Conservation (phyloP, 495 filamentous ascomycete species). For the Hypomontagnella monticulosa region DNA sequence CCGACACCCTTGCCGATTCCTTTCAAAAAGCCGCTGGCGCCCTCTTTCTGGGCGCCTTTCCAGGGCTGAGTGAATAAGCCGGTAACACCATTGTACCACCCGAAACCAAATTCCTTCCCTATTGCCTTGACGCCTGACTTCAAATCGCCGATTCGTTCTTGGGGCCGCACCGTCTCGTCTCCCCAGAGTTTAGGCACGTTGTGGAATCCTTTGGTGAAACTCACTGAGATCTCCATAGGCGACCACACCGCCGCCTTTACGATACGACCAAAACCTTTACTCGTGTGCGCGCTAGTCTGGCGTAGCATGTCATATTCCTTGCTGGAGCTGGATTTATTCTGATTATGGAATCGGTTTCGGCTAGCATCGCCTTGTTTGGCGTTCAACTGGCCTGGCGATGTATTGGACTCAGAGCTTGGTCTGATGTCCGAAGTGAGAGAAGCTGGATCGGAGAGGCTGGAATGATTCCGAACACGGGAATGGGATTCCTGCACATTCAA, state of each 20-base stretch:
- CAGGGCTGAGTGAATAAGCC: slow-evolving; percentile 77
- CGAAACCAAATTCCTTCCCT: slow-evolving; percentile 72
- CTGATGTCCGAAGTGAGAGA: too few relatives aligned
- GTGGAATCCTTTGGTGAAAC: slow-evolving; percentile 83
- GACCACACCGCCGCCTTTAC: slow-evolving; percentile 74
- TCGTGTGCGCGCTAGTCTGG: too few relatives aligned
- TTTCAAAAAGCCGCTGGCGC: slow-evolving; percentile 72
- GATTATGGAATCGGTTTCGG: too few relatives aligned
- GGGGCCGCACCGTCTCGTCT: slow-evolving; percentile 73
- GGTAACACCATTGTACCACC: slow-evolving; percentile 75
- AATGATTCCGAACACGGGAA: too few relatives aligned
- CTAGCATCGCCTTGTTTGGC: too few relatives aligned
- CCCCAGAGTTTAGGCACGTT: slow-evolving; percentile 84
- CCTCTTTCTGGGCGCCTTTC: slow-evolving; percentile 73
- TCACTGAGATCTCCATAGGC: slow-evolving; percentile 82
- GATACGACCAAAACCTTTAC: slow-evolving; percentile 72
- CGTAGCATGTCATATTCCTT: too few relatives aligned
- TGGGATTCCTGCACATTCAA: too few relatives aligned
- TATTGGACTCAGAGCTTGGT: too few relatives aligned
- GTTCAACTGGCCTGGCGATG: too few relatives aligned
- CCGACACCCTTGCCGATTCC: slow-evolving; percentile 80
- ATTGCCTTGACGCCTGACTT: slow-evolving; percentile 72
- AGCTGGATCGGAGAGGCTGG: too few relatives aligned
- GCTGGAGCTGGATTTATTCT: too few relatives aligned
- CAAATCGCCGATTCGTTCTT: slow-evolving; percentile 75